A percentile compares a stretch with the other conserved stretches of the same genome.
Evolutionary conservation across 2,329 filamentous ascomycete genomes (phyloP).

Genomic region (Ambrosiella cleistominuta): DNA sequence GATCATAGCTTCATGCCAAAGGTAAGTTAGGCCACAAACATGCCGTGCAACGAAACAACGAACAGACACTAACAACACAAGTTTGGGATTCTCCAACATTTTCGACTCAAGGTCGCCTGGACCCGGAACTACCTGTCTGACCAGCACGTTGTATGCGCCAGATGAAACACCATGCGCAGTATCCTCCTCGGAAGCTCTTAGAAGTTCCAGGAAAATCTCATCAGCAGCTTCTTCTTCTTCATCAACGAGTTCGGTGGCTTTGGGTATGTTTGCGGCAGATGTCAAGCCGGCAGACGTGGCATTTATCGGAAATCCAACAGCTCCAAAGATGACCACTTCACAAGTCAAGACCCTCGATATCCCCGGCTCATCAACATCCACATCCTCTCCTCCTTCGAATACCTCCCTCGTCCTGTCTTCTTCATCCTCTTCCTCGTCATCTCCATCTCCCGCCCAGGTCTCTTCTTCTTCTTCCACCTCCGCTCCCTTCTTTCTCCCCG

Average conservation of each 20-base stretch:
- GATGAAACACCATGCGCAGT: conserved; percentile 1
- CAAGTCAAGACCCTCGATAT: background rate
- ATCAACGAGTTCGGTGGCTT: background rate
- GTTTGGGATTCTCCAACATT: conserved; percentile 12
- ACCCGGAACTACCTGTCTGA: conserved; percentile 1
- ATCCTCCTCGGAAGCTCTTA: background rate
- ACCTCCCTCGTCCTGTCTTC: background rate
- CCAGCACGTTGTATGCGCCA: conserved; percentile 8
- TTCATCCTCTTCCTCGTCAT: background rate
- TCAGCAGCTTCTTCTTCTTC: background rate
- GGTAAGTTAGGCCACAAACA: conserved; percentile 5
- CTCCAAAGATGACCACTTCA: background rate
- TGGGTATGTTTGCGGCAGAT: background rate
- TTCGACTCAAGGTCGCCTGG: conserved; percentile 6
- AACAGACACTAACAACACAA: background rate
- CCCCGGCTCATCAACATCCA: background rate
- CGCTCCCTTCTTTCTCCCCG: background rate
- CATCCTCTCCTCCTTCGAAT: background rate
- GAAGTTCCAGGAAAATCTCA: background rate
- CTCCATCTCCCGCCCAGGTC: background rate
- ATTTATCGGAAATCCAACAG: background rate
- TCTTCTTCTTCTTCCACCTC: background rate
- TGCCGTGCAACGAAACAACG: background rate
- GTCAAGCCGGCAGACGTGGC: background rate
- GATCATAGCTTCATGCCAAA: conserved; percentile 11